phyloP scores from a whole-genome alignment of 768 basidiomycete species.

The Suillus subalutaceus region DNA sequence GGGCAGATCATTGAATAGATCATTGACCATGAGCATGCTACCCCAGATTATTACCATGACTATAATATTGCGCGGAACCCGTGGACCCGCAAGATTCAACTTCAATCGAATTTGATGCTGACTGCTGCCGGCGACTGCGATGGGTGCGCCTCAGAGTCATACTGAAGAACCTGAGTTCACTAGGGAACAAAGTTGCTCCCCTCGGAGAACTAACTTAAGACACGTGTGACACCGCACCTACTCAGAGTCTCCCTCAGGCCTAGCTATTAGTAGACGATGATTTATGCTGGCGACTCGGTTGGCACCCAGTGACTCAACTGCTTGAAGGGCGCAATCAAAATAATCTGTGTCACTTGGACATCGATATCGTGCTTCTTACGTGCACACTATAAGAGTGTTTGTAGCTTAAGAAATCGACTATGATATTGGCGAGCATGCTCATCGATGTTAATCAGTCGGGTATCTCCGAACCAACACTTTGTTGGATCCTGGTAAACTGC shows the following conservation, averaged over 20 bases:
- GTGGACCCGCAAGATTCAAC: not conserved
- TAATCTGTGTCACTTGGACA: not conserved
- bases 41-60: not conserved
- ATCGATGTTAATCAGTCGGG: constrained; percentile 15
- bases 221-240: not conserved
- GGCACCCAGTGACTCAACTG: not conserved
- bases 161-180: not conserved
- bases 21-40: not conserved
- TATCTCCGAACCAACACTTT: constrained; percentile 25
- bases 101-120: not conserved
- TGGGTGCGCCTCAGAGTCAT: not conserved
- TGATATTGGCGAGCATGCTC: not conserved
- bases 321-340: not conserved
- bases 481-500: not conserved
- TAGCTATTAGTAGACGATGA: not conserved
- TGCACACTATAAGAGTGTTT: not conserved
- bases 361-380: not conserved
- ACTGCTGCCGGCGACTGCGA: not conserved
- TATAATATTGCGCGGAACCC: not conserved
- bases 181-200: not conserved
- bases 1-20: not conserved
- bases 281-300: not conserved
- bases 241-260: not conserved
- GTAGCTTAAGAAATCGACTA: not conserved
- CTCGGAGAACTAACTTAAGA: not conserved